Base-by-base conservation (phyloP, 2,329 filamentous ascomycete species). In the Triangularia setosa region DNA sequence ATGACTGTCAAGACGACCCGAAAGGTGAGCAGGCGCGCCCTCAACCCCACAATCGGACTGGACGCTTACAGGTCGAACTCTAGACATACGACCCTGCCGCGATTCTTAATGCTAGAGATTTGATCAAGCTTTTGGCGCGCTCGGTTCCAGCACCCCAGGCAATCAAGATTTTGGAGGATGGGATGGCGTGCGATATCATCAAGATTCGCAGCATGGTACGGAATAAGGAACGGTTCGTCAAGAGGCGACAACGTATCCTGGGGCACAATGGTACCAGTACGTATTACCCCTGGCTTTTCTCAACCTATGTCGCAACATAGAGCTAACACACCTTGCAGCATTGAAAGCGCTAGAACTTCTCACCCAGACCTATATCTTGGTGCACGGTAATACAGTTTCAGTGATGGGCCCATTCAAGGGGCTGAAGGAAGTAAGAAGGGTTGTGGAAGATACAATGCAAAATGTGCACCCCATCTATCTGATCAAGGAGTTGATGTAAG, bases 1-100 rank as follows among this genome's bases (percentile, higher is more conserved):
- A 98, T 98, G 94, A 93, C 91, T 0, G 94, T 98, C 69, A 96
- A 94, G 79, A 98, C 95, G 24, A 98, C 94, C 4, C 84, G 90
- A 70, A 93, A 93, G 76, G 93, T 90, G 55, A 91, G 82, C 18
- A 11, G 30, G 4, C 24, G 21, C 35, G 48, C 16, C 25, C 8
- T 75, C 88, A 91, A 72, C 89, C 21, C 28, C 11, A 7, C 11
- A 14, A 59, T 35, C 12, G 24, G 33, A 33, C 30, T 53, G 3
- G 24, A 33, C 35, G n/a, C 61, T 53, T 2, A 58, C 27, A 40
- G 9, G 3, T 40, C 12, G n/a, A 4, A 2, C 87, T 24, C 23
- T 44, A 72, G 77, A 96, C 93, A 2, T 96, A 84, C 75, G 95
- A 99, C 74, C 95, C 95, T 7, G 93, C 93, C 5, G 87, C 93